Percentiles rank a stretch among this genome's conserved stretches.
phyloP scores from a whole-genome alignment of 495 filamentous ascomycete species.

The Lasiosphaeris hirsuta region DNA sequence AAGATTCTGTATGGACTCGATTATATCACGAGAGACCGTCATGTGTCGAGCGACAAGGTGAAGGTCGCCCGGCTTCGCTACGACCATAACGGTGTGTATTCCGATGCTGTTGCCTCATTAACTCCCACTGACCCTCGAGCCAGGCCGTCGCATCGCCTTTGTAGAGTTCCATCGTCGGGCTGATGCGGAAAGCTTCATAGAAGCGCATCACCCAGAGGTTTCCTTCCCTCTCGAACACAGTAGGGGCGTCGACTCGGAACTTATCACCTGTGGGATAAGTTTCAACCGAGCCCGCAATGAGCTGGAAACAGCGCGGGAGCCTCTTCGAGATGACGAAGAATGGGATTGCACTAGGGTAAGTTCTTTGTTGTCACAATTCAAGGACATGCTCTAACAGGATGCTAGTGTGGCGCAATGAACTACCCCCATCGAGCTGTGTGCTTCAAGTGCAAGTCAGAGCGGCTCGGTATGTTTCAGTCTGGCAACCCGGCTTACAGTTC shows the following conservation, averaged over 20 bases:
- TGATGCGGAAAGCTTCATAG: constrained; percentile 63
- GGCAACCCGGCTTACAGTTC: background rate
- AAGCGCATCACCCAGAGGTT: constrained; percentile 61
- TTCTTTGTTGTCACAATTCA: background rate
- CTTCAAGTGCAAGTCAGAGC: constrained; percentile 69
- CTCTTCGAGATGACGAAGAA: constrained; percentile 58
- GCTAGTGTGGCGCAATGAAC: constrained; percentile 69
- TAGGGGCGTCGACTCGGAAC: constrained; percentile 39
- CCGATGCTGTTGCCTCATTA: background rate
- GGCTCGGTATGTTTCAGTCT: constrained; percentile 57
- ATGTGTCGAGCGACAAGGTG: constrained; percentile 29
- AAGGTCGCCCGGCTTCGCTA: constrained; percentile 24
- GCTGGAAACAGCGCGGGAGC: constrained; percentile 47
- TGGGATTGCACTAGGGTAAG: constrained; percentile 72
- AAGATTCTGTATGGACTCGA: constrained; percentile 34
- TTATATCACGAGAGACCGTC: constrained; percentile 23
- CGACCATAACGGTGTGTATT: constrained; percentile 27
- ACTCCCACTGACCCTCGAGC: background rate
- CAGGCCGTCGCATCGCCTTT: constrained; percentile 34
- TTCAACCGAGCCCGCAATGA: constrained; percentile 58
- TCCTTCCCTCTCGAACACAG: constrained; percentile 36
- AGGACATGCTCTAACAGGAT: background rate
- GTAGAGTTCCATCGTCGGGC: constrained; percentile 38
- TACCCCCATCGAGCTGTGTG: constrained; percentile 67
- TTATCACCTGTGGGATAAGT: constrained; percentile 56